A percentile compares a stretch with the other conserved stretches of the same genome.
Evolutionary conservation across 176 grass and related monocot species (phyloP).

Genomic region (Carex scoparia): DNA sequence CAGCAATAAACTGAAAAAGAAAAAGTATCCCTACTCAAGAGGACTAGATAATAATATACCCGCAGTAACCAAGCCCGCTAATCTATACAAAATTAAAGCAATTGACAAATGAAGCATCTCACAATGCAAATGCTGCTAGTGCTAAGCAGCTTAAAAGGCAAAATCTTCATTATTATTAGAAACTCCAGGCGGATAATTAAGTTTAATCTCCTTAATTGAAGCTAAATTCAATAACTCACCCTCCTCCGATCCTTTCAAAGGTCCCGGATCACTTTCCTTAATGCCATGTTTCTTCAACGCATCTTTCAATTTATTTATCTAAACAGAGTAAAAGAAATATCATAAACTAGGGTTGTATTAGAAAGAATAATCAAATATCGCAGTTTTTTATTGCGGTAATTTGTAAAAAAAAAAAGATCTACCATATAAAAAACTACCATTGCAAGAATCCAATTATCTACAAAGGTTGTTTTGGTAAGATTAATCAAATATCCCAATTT

Average conservation of each 20-base stretch:
- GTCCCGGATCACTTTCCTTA: background rate
- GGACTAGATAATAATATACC: background rate
- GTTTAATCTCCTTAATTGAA: conserved; percentile 16
- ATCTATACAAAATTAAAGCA: background rate
- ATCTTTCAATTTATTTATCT: conserved; percentile 62
- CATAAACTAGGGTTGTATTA: background rate
- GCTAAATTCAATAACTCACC: conserved; percentile 22
- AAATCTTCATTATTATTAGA: background rate
- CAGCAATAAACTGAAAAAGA: background rate
- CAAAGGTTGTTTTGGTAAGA: background rate
- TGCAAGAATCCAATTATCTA: background rate
- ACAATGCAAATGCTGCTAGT: background rate
- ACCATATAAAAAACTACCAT: background rate
- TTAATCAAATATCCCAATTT: background rate
- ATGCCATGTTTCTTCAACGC: conserved; percentile 47
- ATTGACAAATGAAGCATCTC: background rate
- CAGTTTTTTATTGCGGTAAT: background rate
- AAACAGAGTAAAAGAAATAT: conserved; percentile 23
- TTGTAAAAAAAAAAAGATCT: background rate
- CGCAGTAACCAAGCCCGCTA: background rate
- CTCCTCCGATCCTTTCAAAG: too few species aligned
- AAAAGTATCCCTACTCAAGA: background rate
- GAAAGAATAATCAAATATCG: background rate
- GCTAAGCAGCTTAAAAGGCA: background rate
- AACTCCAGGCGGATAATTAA: conserved; percentile 4